phyloP scores from a whole-genome alignment of 352 stramenopile genomes.

The Phytophthora nicotianae region DNA sequence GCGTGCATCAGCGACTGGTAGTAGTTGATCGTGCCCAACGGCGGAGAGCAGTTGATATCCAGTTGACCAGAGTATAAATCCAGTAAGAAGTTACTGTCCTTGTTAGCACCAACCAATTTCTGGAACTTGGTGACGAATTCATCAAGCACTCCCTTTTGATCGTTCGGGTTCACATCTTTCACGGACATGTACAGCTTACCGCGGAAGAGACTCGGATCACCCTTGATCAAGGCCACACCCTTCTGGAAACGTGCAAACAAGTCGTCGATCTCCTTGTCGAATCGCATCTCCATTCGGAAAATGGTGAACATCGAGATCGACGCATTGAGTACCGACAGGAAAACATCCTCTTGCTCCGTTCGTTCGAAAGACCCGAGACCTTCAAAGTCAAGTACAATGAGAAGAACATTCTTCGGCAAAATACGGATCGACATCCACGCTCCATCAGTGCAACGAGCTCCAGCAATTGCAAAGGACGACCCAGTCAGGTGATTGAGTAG shows the following conservation, averaged over 20 bases:
- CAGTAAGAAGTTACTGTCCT: conserved; percentile 62
- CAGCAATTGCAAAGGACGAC: conserved; percentile 71
- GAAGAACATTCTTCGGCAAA: conserved; percentile 42
- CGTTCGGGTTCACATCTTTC: conserved; percentile 84
- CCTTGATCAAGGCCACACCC: conserved; percentile 64
- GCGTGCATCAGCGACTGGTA: conserved; percentile 59
- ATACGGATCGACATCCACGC: conserved; percentile 51
- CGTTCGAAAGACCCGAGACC: conserved; percentile 75
- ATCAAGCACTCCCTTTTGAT: conserved; percentile 50
- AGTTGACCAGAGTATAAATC: conserved; percentile 69
- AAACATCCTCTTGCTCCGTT: conserved; percentile 77
- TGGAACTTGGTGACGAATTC: conserved; percentile 68
- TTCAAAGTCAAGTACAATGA: conserved; percentile 83
- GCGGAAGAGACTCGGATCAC: conserved; percentile 59
- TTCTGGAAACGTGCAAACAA: conserved; percentile 76
- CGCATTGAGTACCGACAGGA: conserved; percentile 74
- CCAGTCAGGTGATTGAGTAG: conserved; percentile 75
- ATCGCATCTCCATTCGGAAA: conserved; percentile 78
- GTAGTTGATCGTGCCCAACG: conserved; percentile 61
- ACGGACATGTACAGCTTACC: conserved; percentile 77
- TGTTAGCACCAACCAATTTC: conserved; percentile 53
- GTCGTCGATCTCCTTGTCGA: conserved; percentile 81
- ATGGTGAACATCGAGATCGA: conserved; percentile 77
- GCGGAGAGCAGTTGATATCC: conserved; percentile 73
- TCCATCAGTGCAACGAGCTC: conserved; percentile 45